Base-by-base conservation (phyloP, 768 basidiomycete species). In the Boletus subcaerulescens region DNA sequence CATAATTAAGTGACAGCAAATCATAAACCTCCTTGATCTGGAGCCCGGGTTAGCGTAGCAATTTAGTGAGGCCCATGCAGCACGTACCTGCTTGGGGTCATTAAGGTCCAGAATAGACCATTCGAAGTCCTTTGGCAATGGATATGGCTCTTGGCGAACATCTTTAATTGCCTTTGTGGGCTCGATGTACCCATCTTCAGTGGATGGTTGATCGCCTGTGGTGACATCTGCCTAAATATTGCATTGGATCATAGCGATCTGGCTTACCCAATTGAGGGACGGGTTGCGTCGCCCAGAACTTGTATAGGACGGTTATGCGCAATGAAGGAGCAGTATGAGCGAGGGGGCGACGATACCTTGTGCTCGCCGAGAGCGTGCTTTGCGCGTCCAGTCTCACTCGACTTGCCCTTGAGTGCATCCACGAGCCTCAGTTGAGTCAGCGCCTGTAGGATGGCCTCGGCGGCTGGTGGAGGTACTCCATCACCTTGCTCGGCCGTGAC, bases 281-380 rank as follows among this genome's bases (percentile, higher is more conserved):
- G 4, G 97, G 97, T 71, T 99, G 97, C 7, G 96, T 98, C 33
- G 78, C 84, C 97, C 97, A 98, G 74, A 99, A 99, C 94, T 93
- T 63, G 22, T 13, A 49, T 32, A 52, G 10, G 24, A 24, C 24
- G 24, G 58, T 51, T 52, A 60, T 48, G 54, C 32, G 56, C 44
- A 22, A 46, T 49, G 36, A 61, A 48, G 38, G 15, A 31, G 26
- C n/a, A n/a, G 39, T 38, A n/a, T 18, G 17, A 43, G 11, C n/a
- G 45, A 61, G 29, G 32, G 14, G 35, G 10, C 20, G 26, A 39
- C 68, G 77, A 50, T 60, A 92, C 94, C 78, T 95, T 96, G 67
- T 97, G 93, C 67, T 89, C 87, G 44, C 91, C 92, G 66, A 88
- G 81, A 59, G 89, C 82, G 74, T 93, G 91, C 64, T 81, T 85